Evolutionary conservation across 169 alveolate genomes (phyloP).

Genomic region (Theileria sp.): DNA sequence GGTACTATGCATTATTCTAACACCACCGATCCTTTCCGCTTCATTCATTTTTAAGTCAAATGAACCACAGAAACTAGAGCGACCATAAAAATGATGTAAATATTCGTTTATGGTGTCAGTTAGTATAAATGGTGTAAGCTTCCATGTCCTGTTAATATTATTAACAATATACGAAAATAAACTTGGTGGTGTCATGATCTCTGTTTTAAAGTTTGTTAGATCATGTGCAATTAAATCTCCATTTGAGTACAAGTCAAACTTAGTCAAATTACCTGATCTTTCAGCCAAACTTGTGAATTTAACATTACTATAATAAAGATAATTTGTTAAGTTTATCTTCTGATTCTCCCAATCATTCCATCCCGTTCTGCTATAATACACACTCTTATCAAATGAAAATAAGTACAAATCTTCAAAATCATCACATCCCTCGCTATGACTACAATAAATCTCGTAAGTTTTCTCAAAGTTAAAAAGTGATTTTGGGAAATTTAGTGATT

Average conservation of each 20-base stretch:
- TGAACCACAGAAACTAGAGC: neutral
- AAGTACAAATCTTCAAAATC: neutral
- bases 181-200: conserved; percentile 21
- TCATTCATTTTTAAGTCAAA: neutral
- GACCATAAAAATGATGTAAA: neutral
- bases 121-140: conserved; percentile 8
- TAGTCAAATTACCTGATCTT: conserved; percentile 11
- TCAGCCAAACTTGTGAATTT: conserved; percentile 1
- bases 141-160: neutral
- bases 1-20: conserved; percentile 23
- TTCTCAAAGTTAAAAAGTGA: neutral
- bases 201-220: neutral
- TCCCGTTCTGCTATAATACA: conserved; percentile 13
- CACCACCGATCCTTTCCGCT: neutral
- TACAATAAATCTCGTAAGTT: neutral
- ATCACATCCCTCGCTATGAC: neutral
- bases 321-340: neutral
- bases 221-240: conserved; percentile 6
- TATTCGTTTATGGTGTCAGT: conserved; percentile 18
- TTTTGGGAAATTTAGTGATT: neutral
- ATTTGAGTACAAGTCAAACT: conserved; percentile 16
- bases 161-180: neutral
- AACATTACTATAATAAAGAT: neutral
- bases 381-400: neutral
- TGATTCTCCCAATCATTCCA: neutral